Evolutionary conservation across 2,329 filamentous ascomycete genomes (phyloP).

Genomic region (Colletotrichum spinosum): DNA sequence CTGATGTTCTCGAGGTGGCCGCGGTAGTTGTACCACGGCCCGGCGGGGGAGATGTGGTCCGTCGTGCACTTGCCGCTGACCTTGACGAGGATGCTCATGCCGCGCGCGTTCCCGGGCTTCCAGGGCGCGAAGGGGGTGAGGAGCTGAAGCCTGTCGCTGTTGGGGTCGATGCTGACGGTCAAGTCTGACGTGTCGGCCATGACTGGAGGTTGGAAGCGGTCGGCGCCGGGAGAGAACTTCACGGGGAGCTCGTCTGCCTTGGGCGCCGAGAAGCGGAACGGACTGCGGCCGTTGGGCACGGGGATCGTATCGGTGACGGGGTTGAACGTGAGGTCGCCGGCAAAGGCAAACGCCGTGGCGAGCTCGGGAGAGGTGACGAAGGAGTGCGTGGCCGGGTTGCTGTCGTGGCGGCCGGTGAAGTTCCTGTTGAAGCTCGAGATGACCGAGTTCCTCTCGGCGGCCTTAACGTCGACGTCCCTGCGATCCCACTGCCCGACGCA

Average conservation of each 20-base stretch:
- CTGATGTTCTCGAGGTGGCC: constrained; percentile 53
- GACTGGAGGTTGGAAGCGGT: constrained; percentile 43
- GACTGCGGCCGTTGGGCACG: constrained; percentile 6
- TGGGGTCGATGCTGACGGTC: constrained; percentile 42
- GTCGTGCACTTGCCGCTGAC: constrained; percentile 52
- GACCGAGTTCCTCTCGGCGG: constrained; percentile 46
- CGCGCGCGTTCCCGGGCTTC: constrained; percentile 39
- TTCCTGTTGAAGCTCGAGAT: constrained; percentile 51
- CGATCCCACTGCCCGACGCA: constrained; percentile 51
- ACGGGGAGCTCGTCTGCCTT: constrained; percentile 42
- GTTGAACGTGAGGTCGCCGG: constrained; percentile 50
- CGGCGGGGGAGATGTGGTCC: constrained; percentile 52
- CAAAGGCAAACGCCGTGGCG: constrained; percentile 55
- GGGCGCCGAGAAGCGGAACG: constrained; percentile 45
- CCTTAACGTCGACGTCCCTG: constrained; percentile 44
- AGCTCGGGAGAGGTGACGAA: constrained; percentile 61
- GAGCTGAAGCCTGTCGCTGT: constrained; percentile 46
- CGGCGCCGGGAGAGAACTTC: constrained; percentile 40
- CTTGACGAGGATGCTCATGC: constrained; percentile 47
- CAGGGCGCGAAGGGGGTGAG: constrained; percentile 44
- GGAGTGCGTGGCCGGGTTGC: constrained; percentile 57
- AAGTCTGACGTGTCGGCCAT: constrained; percentile 38
- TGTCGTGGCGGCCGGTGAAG: constrained; percentile 50
- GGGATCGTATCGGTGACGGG: constrained; percentile 43
- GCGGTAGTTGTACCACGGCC: constrained; percentile 52